These are phyloP conservation scores for Fusarium cicatricum DNA, from an alignment of 2,329 filamentous ascomycete species.

Conservation along the genomic window DNA sequence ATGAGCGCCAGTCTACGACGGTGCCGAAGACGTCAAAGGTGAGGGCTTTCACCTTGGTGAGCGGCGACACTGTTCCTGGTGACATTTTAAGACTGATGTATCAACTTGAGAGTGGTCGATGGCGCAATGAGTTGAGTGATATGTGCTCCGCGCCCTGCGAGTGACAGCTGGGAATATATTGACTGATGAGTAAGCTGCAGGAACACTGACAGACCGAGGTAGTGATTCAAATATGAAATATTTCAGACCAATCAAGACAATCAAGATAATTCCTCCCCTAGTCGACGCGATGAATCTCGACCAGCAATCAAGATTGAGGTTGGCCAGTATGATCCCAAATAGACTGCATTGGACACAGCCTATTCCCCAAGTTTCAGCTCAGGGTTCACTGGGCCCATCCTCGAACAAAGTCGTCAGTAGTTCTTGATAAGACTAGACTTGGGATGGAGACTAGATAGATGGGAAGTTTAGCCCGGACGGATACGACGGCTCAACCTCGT, in stretches of 20 bases:
- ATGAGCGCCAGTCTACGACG: constrained; percentile 78
- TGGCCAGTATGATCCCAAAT: too few species aligned
- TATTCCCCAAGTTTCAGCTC: too few species aligned
- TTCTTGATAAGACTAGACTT: not conserved
- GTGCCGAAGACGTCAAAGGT: constrained; percentile 84
- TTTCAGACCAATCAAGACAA: not conserved
- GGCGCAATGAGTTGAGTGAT: too few species aligned
- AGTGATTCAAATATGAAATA: too few species aligned
- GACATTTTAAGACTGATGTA: constrained; percentile 32
- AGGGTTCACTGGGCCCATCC: too few species aligned
- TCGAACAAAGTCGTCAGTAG: too few species aligned
- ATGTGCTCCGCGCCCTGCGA: constrained; percentile 28
- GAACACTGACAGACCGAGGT: too few species aligned
- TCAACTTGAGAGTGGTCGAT: not conserved
- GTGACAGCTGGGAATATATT: constrained; percentile 11
- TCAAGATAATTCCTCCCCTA: too few species aligned
- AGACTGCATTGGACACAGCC: too few species aligned
- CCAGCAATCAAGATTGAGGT: too few species aligned
- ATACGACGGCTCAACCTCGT: not conserved
- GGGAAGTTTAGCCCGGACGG: not conserved
- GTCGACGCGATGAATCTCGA: too few species aligned
- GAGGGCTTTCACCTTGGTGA: constrained; percentile 61
- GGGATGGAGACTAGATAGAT: not conserved
- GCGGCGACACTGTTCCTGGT: constrained; percentile 36
- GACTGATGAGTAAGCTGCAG: not conserved